Conservation (phyloP, 139 green algal species). For the Picochlorum sp. region DNA sequence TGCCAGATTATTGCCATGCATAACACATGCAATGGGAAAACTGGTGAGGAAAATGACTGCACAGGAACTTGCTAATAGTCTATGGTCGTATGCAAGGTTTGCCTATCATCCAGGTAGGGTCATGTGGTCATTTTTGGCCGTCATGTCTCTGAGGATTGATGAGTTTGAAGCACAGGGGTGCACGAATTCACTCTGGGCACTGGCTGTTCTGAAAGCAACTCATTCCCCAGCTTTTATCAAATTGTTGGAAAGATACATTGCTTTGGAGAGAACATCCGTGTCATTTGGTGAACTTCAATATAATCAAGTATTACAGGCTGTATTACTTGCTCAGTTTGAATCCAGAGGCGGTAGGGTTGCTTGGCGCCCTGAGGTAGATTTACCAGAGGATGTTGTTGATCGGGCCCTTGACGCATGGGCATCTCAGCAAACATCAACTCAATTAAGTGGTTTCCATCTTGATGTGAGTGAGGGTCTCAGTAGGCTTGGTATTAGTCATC, state of each 20-base stretch:
- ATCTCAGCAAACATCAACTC: constrained; percentile 16
- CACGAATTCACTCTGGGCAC: constrained; percentile 38
- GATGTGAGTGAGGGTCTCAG: constrained; percentile 30
- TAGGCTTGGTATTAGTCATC: constrained; percentile 31
- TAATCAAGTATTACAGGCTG: constrained; percentile 31
- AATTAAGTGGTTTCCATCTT: constrained; percentile 34
- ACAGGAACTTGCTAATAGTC: constrained; percentile 35
- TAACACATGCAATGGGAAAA: constrained; percentile 17
- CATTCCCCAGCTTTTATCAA: constrained; percentile 21
- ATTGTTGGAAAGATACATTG: constrained; percentile 26
- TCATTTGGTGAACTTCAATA: constrained; percentile 21
- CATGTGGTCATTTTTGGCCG: constrained; percentile 20
- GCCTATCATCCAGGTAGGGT: constrained; percentile 35
- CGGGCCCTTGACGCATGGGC: constrained; percentile 19
- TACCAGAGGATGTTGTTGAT: constrained; percentile 28
- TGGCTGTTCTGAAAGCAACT: constrained; percentile 34
- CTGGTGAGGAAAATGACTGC: constrained; percentile 12
- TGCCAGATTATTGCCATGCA: constrained; percentile 9
- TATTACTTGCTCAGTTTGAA: constrained; percentile 18
- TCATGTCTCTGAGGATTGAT: constrained; percentile 11
- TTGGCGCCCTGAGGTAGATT: constrained; percentile 24
- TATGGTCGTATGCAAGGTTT: constrained; percentile 29
- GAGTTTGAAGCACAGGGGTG: constrained; percentile 20
- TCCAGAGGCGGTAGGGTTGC: constrained; percentile 2
- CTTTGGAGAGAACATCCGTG: constrained; percentile 5